Evolutionary conservation across 1,284 basidiomycete genomes (phyloP).

Genomic region (Trichosporon coremiiforme): DNA sequence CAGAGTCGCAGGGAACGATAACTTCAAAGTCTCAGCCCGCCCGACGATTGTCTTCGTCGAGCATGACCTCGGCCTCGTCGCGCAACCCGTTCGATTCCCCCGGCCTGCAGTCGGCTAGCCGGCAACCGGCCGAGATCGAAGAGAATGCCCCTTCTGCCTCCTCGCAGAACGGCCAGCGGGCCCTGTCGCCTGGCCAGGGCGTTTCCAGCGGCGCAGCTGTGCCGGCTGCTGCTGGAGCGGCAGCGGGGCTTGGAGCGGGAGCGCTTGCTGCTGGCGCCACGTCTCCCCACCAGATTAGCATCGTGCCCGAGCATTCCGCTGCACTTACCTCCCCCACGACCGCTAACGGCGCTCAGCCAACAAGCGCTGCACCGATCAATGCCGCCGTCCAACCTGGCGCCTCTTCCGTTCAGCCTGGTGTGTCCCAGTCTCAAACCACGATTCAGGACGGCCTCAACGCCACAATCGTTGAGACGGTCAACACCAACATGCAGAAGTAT

Average conservation of each 20-base stretch:
- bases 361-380: not conserved
- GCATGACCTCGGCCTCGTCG: slow-evolving; percentile 32
- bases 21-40: slow-evolving; percentile 3
- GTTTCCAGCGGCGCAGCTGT: not conserved
- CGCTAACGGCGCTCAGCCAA: not conserved
- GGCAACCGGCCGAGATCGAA: not conserved
- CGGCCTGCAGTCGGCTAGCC: slow-evolving; percentile 23
- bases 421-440: not conserved
- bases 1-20: slow-evolving; percentile 1
- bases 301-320: not conserved
- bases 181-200: not conserved
- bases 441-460: slow-evolving; percentile 45
- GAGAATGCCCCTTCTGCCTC: not conserved
- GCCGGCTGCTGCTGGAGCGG: slow-evolving; percentile 22
- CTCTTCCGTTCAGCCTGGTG: not conserved
- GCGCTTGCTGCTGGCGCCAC: not conserved
- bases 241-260: not conserved
- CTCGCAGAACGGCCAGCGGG: slow-evolving; percentile 1
- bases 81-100: slow-evolving; percentile 54
- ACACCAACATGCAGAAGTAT: slow-evolving; percentile 55
- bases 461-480: slow-evolving; percentile 59
- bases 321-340: not conserved
- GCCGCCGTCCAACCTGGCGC: not conserved
- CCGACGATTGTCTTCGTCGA: slow-evolving; percentile 13
- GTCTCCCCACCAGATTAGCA: not conserved